Conservation (phyloP, 2,329 filamentous ascomycete genomes). For the Calonectria multiphialidica region DNA sequence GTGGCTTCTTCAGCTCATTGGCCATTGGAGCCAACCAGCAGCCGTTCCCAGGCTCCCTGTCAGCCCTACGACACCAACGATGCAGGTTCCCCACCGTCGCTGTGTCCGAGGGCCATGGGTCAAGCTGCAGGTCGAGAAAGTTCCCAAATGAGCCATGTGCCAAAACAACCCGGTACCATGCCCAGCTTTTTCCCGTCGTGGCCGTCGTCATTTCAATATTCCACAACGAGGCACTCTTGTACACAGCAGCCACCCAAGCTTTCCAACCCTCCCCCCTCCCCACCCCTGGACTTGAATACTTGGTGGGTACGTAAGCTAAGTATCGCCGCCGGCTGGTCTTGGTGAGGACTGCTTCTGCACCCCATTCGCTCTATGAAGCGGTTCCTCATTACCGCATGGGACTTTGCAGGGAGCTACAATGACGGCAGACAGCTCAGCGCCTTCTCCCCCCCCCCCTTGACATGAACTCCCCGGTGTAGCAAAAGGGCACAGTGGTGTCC, state of each 20-base stretch:
- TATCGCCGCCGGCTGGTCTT: conserved; percentile 29
- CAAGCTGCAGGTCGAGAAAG: conserved; percentile 35
- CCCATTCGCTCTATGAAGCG: conserved; percentile 35
- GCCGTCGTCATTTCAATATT: conserved; percentile 24
- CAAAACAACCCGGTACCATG: conserved; percentile 22
- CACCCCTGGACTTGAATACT: conserved; percentile 28
- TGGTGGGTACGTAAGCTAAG: conserved; percentile 41
- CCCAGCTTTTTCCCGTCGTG: conserved; percentile 16
- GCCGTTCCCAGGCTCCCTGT: conserved; percentile 2
- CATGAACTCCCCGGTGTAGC: conserved; percentile 16
- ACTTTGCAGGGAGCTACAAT: conserved; percentile 32
- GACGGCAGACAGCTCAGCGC: conserved; percentile 28
- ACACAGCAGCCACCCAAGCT: conserved; percentile 27
- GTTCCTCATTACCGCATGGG: conserved; percentile 39
- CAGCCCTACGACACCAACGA: conserved; percentile 45
- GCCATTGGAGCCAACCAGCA: conserved; percentile 25
- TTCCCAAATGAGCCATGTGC: conserved; percentile 30
- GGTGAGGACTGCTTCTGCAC: conserved; percentile 21
- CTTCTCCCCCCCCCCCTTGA: conserved; percentile 22
- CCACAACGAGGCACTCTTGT: conserved; percentile 21
- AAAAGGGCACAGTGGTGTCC: conserved; percentile 28
- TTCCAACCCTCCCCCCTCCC: no score
- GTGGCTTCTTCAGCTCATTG: conserved; percentile 26
- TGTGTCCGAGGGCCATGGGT: conserved; percentile 25
- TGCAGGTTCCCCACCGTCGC: conserved; percentile 33